Conservation (phyloP, 1,284 basidiomycete species). For the Tylopilus orsonianus region DNA sequence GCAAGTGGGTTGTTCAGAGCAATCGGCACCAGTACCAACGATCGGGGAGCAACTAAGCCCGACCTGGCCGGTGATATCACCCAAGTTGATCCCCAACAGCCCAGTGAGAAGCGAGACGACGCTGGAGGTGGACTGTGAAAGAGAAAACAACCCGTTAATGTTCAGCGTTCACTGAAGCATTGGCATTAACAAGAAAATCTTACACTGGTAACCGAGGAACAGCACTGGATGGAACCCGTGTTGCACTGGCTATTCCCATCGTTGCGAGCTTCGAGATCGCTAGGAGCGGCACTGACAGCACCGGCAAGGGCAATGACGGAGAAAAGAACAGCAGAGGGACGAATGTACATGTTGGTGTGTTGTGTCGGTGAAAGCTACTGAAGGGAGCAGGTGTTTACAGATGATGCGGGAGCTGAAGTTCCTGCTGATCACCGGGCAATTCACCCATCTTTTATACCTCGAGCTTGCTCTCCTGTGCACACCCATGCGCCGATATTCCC, state of each 20-base stretch:
- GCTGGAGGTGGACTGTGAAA: neutral
- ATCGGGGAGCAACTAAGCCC: conserved; percentile 18
- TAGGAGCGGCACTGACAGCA: conserved; percentile 10
- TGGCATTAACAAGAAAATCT: neutral
- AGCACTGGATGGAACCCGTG: conserved; percentile 19
- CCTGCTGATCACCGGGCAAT: neutral
- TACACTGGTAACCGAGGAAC: conserved; percentile 7
- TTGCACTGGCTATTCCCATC: conserved; percentile 7
- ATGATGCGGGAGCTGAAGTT: neutral
- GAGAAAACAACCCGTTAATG: neutral
- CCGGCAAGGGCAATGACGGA: conserved; percentile 9
- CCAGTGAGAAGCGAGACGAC: neutral
- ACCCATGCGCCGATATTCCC: no score
- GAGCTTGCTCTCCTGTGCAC: neutral
- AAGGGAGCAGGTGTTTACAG: neutral
- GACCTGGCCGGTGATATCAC: neutral
- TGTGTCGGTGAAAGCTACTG: neutral
- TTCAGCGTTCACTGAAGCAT: neutral
- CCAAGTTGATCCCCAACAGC: neutral
- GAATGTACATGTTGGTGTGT: conserved; percentile 16
- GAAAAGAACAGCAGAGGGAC: conserved; percentile 6
- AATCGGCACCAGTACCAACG: conserved; percentile 2
- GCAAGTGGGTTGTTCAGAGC: conserved; percentile 18
- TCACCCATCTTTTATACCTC: neutral
- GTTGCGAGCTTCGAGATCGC: conserved; percentile 4